Conservation (phyloP, 2,329 filamentous ascomycete species). For the Sclerotinia nivalis region DNA sequence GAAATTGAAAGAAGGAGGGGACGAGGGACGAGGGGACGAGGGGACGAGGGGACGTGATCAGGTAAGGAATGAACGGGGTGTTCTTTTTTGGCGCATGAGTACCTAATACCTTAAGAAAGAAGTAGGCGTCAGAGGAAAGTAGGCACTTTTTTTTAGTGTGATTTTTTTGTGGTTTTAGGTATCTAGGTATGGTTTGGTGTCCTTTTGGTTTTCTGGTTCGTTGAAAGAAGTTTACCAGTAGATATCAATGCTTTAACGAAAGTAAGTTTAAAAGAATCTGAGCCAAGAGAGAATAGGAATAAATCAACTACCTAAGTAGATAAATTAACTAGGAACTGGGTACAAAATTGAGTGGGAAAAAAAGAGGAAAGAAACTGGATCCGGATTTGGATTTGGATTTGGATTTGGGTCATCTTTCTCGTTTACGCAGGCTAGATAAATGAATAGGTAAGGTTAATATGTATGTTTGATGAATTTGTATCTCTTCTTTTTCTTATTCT, state of each 20-base stretch:
- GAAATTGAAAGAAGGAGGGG: slow-evolving; percentile 16
- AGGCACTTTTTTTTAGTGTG: background rate
- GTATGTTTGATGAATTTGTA: too few species aligned
- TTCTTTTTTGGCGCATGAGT: slow-evolving; percentile 22
- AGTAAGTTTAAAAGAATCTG: background rate
- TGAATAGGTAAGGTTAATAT: too few species aligned
- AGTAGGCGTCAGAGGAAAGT: slow-evolving; percentile 11
- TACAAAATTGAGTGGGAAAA: too few species aligned
- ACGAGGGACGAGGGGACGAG: too few species aligned
- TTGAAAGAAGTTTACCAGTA: background rate
- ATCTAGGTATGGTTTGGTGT: background rate
- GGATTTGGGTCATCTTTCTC: too few species aligned
- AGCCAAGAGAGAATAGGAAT: background rate
- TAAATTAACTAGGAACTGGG: too few species aligned
- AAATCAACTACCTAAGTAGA: background rate
- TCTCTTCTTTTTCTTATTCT: too few species aligned
- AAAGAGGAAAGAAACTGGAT: too few species aligned
- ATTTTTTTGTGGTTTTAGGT: slow-evolving; percentile 4
- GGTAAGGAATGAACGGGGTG: slow-evolving; percentile 22
- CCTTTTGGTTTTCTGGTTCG: background rate
- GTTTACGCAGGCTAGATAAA: too few species aligned
- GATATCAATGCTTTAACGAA: background rate
- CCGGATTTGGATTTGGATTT: too few species aligned
- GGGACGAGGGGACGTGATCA: background rate
- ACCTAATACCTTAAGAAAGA: background rate